phyloP scores from a whole-genome alignment of 441 rosid genomes.

The Arabidopsis lyrata region DNA sequence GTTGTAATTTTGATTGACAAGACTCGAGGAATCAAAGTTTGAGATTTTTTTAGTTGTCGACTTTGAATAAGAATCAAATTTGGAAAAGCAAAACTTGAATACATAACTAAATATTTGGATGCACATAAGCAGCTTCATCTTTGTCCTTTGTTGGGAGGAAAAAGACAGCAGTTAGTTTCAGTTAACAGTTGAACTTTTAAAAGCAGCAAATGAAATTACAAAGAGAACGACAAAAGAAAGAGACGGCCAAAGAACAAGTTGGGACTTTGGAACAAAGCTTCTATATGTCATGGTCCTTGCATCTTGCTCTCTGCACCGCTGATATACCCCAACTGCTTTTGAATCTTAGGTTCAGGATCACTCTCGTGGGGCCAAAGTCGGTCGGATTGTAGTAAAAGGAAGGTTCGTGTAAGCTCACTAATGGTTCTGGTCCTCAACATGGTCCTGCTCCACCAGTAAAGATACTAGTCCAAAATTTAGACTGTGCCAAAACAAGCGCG shows the following conservation, averaged over 20 bases:
- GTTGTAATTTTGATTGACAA: constrained; percentile 23
- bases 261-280: constrained; percentile 24
- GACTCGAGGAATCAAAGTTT: constrained; percentile 1
- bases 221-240: constrained; percentile 19
- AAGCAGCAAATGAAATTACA: constrained; percentile 20
- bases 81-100: constrained; percentile 11
- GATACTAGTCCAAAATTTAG: background rate
- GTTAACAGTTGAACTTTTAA: constrained; percentile 37
- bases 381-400: constrained; percentile 20
- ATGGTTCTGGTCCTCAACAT: constrained; percentile 18
- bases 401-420: constrained; percentile 14
- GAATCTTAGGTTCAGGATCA: constrained; percentile 17
- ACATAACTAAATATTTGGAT: constrained; percentile 8
- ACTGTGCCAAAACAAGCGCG: constrained; percentile 14
- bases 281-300: constrained; percentile 29
- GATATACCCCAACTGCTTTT: constrained; percentile 21
- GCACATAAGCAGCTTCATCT: background rate
- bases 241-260: constrained; percentile 40
- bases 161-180: constrained; percentile 36
- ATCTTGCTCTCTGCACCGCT: constrained; percentile 26
- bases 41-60: constrained; percentile 1
- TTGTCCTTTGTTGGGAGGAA: background rate
- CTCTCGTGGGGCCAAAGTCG: constrained; percentile 29
- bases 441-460: constrained; percentile 35
- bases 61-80: background rate